Base-by-base conservation (phyloP, 306 rosid species). In the Pachyrhizus erosus region DNA sequence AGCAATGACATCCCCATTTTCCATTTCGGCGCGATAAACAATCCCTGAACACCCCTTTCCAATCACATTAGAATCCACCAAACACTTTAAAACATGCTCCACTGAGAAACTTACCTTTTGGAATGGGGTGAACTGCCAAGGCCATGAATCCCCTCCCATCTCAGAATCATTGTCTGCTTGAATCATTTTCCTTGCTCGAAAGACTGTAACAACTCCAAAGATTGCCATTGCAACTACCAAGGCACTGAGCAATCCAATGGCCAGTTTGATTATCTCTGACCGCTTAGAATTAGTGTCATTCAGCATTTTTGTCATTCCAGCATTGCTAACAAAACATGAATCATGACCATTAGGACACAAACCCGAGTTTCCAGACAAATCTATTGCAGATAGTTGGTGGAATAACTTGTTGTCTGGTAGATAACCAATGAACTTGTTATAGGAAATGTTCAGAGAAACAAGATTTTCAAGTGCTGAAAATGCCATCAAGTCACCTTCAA, bases 21-120 rank as follows among this genome's bases (percentile, higher is more conserved):
- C 91, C 80, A 88, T 80, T 68, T 90, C 91, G 0, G 97, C 98
- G 0, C 93, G 87, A 51, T 94, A 92, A 37, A 94, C 98, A 7
- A 89, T 80, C 45, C 98, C 97, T 0, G 97, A 94, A 54, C 96
- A 91, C 52, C 98, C 98, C 70, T 91, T 94, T 76, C 98, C 98
- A 60, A 94, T 90, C 52, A 92, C 88, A 84, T 92, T 92, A 61
- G 92, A 81, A 72, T 94, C 98, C 33, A 89, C 88, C 33, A 94
- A 86, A 77, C 93, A 92, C 76, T 87, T 91, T 1, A 91, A 68
- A 0, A 94, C 86, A 73, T 92, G 93, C 5, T 94, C 97, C 48
- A 92, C 90, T 1, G 92, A 77, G 90, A 94, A 94, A 70, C 83
- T 91, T n/a, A 94, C 86, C 84, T 92, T 92, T 76, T 94, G 98